phyloP scores from a whole-genome alignment of 2,329 filamentous ascomycete species.

The Aspergillus flavus region DNA sequence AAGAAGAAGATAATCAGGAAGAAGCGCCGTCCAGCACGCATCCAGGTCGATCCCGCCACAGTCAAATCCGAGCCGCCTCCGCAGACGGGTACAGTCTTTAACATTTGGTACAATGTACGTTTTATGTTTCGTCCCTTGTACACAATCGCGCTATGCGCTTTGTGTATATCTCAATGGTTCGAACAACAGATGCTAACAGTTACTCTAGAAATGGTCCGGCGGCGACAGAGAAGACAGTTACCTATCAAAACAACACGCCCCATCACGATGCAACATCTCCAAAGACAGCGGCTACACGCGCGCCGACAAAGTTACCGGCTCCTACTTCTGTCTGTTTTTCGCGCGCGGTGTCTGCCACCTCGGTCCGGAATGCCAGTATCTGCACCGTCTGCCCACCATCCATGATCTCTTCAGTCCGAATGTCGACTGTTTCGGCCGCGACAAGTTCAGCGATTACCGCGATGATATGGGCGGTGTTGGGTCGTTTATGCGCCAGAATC shows the following conservation, averaged over 20 bases:
- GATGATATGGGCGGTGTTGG: conserved; percentile 98
- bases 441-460: conserved; percentile 89
- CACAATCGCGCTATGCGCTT: background rate
- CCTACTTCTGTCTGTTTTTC: conserved; percentile 92
- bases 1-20: conserved; percentile 87
- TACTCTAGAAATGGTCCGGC: conserved; percentile 75
- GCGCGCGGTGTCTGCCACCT: conserved; percentile 77
- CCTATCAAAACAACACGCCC: conserved; percentile 77
- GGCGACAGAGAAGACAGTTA: conserved; percentile 94
- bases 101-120: conserved; percentile 86
- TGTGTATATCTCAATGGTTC: background rate
- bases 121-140: background rate
- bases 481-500: conserved; percentile 88
- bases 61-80: conserved; percentile 83
- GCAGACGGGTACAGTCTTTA: conserved; percentile 94
- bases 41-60: conserved; percentile 83
- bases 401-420: conserved; percentile 93
- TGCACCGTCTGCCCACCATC: conserved; percentile 83
- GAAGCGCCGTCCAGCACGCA: conserved; percentile 85
- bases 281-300: conserved; percentile 78
- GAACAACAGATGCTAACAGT: background rate
- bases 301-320: conserved; percentile 74
- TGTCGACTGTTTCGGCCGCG: conserved; percentile 90
- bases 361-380: conserved; percentile 89
- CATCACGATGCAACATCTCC: conserved; percentile 83